Percentiles rank a stretch among this genome's conserved stretches.
phyloP scores from a whole-genome alignment of 306 rosid genomes.

The Corylus americana region DNA sequence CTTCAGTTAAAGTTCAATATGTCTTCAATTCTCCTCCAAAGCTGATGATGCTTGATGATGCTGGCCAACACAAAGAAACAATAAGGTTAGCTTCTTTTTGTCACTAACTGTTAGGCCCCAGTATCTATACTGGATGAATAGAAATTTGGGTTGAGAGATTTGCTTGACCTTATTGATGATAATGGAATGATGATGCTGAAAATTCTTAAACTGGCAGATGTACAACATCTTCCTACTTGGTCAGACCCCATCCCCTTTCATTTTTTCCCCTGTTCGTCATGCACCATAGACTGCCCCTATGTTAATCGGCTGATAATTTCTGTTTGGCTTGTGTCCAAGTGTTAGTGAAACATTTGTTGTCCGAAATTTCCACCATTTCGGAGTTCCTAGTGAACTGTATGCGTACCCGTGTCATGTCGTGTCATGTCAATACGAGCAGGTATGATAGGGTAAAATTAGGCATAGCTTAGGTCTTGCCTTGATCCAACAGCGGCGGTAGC shows the following conservation, averaged over 20 bases:
- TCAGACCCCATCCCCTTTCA: not conserved
- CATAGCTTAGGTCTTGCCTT: not conserved
- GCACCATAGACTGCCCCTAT: not conserved
- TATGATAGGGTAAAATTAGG: not conserved
- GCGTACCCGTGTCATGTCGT: not conserved
- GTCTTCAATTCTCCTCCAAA: constrained; percentile 89
- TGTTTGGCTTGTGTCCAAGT: not conserved
- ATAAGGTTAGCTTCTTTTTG: constrained; percentile 54
- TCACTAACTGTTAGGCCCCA: not conserved
- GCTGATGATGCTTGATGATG: constrained; percentile 80
- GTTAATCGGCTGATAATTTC: not conserved
- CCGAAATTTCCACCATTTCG: not conserved
- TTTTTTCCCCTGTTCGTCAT: not conserved
- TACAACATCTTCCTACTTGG: not conserved
- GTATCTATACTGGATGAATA: not conserved
- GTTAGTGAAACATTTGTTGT: not conserved
- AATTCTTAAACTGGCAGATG: not conserved
- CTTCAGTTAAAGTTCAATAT: constrained; percentile 75
- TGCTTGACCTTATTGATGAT: not conserved
- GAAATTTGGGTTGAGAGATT: not conserved
- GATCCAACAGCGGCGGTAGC: not conserved
- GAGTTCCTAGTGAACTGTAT: not conserved
- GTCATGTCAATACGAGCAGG: not conserved
- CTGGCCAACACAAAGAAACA: constrained; percentile 73
- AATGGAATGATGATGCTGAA: not conserved